Conservation (phyloP, 2,329 filamentous ascomycete genomes). For the Cytospora chrysosperma region DNA sequence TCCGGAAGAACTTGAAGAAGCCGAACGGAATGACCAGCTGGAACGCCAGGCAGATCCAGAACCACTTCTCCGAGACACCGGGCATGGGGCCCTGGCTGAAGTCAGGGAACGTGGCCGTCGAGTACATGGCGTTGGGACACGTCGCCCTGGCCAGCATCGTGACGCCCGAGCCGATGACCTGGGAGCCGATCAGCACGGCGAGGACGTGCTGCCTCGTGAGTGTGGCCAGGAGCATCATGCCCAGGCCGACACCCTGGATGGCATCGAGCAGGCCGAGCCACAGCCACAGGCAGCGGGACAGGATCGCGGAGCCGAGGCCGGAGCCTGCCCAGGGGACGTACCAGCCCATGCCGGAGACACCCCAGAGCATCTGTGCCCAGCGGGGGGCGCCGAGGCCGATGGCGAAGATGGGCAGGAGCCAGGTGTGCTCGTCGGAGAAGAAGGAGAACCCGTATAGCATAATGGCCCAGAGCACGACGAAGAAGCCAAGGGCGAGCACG, state of each 20-base stretch:
- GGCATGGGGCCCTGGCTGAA: constrained; percentile 49
- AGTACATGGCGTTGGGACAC: constrained; percentile 60
- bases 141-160: constrained; percentile 60
- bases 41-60: constrained; percentile 59
- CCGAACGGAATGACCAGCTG: constrained; percentile 60
- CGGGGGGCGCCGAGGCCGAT: constrained; percentile 64
- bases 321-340: constrained; percentile 63
- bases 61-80: constrained; percentile 53
- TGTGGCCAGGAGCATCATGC: constrained; percentile 67
- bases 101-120: constrained; percentile 62
- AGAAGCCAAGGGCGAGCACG: constrained; percentile 55
- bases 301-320: constrained; percentile 52
- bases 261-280: constrained; percentile 67
- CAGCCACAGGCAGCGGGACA: constrained; percentile 60
- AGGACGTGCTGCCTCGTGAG: constrained; percentile 64
- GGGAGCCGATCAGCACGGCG: constrained; percentile 59
- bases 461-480: constrained; percentile 54
- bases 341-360: constrained; percentile 56
- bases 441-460: constrained; percentile 52
- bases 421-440: constrained; percentile 61
- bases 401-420: constrained; percentile 67
- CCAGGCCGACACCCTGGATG: constrained; percentile 64
- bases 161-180: constrained; percentile 60
- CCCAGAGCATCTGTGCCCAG: constrained; percentile 70
- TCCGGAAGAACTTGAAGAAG: constrained; percentile 56